Evolutionary conservation across 495 filamentous ascomycete species (phyloP), one percentile per base, ranked within the genome.

Genomic region (Neurospora sp.): DNA sequence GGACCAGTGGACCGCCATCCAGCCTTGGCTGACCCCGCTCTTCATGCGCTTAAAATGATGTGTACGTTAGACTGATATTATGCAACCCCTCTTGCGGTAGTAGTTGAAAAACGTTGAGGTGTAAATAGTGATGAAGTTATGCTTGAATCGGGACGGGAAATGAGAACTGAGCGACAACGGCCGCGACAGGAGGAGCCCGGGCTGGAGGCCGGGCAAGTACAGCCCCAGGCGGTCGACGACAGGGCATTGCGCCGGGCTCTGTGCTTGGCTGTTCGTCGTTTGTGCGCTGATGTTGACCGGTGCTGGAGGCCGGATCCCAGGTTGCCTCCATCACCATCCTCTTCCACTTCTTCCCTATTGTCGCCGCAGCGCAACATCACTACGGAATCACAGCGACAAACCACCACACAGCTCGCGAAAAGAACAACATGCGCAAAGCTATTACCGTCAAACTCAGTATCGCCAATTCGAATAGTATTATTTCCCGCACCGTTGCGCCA

Each of bases 381-480:
- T 70, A 70, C 66, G 38, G 59, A 73, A 71, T 69, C 35, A 46
- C 31, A 70, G 71, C 18, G 72, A 42, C 20, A 69, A 71, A 72
- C 54, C 70, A 35, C 69, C 23, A 62, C 73, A 71, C 62, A 73
- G 70, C 12, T 35, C 66, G 40, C 31, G 5, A 69, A 42, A 70
- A 73, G 72, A 37, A 59, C 73, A 78, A 75, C 69, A 81, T 81
- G 81, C 75, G 48, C 74, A 76, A 39, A 78, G 75, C 71, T 77
- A 76, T 72, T 41, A 80, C 76, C 69, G 39, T 70, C 48, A 71
- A 72, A 46, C 71, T 59, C 69, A 76, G 73, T 74, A 78, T 76
- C 44, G 76, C 39, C 39, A 74, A 74, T 72, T 75, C 44, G 69
- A 79, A 72, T 76, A 82, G 72, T 78, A 54, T 77, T 78, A 76